phyloP scores from a whole-genome alignment of 2,329 filamentous ascomycete genomes.

The Ascochyta clinopodiicola region DNA sequence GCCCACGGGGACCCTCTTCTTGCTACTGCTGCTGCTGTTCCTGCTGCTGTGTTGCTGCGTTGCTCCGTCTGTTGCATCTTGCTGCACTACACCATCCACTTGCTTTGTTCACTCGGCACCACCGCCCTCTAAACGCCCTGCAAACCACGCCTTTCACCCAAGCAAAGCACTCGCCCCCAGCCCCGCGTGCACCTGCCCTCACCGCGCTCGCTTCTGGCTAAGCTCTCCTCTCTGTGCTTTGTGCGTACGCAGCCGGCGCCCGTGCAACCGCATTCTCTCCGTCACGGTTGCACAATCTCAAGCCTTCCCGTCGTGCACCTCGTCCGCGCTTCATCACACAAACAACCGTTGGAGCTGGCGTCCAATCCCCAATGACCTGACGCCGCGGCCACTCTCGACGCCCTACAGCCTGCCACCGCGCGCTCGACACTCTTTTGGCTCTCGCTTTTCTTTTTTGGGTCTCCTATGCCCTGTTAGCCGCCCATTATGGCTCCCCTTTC shows the following conservation, averaged over 20 bases:
- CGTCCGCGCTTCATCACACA: constrained; percentile 31
- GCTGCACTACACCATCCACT: constrained; percentile 3
- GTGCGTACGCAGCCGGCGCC: constrained; percentile 19
- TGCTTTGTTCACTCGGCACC: constrained; percentile 6
- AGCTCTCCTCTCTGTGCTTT: constrained; percentile 18
- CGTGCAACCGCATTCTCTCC: constrained; percentile 33
- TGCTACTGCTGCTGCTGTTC: background rate
- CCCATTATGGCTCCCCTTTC: constrained; percentile 48
- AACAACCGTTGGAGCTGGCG: constrained; percentile 38
- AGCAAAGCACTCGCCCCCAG: background rate
- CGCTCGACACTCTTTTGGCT: constrained; percentile 31
- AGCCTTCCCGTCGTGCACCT: constrained; percentile 21
- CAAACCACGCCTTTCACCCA: background rate
- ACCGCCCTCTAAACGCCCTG: background rate
- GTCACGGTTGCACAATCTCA: constrained; percentile 38
- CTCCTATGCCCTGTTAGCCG: constrained; percentile 33
- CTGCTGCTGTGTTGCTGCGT: constrained; percentile 8
- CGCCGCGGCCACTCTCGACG: constrained; percentile 33
- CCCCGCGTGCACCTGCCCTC: constrained; percentile 17
- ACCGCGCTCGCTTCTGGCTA: constrained; percentile 24
- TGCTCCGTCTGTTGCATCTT: constrained; percentile 1
- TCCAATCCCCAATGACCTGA: constrained; percentile 47
- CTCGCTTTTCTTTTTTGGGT: constrained; percentile 22
- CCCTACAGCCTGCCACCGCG: constrained; percentile 29
- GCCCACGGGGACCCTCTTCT: constrained; percentile 19